phyloP scores from a whole-genome alignment of 345 rosid genomes.

The Psidium friedrichsthalianum region DNA sequence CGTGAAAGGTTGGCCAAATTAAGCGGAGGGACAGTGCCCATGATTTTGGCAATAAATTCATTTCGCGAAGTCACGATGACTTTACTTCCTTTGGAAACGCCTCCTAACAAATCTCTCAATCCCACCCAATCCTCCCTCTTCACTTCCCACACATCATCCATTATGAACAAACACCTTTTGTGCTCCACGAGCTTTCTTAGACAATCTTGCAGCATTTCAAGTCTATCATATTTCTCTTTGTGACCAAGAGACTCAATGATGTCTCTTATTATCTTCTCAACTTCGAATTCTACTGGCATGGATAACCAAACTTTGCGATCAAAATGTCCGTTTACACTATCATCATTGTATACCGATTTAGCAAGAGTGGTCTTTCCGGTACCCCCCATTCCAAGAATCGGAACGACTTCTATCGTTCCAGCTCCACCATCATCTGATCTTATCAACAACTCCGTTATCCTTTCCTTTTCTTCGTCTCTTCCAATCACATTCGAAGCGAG shows the following conservation, averaged over 20 bases:
- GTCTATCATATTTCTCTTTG: neutral
- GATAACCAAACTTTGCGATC: conserved; percentile 2
- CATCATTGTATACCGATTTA: conserved; percentile 1
- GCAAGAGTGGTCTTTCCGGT: conserved; percentile 10
- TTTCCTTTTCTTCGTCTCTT: neutral
- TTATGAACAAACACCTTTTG: neutral
- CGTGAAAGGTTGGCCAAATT: neutral
- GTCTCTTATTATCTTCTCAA: neutral
- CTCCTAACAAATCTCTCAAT: neutral
- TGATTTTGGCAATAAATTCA: neutral
- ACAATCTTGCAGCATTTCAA: neutral
- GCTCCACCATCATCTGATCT: neutral
- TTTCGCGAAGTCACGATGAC: conserved; percentile 7
- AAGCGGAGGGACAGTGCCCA: neutral
- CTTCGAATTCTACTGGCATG: neutral
- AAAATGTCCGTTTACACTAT: neutral
- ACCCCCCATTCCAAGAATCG: conserved; percentile 12
- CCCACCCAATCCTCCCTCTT: neutral
- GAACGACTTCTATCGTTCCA: neutral
- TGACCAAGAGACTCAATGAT: neutral
- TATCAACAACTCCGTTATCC: neutral
- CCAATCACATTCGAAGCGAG: neutral
- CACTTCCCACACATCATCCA: conserved; percentile 5
- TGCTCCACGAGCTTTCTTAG: neutral
- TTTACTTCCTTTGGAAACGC: neutral